Base-by-base conservation (phyloP, 2,329 filamentous ascomycete species). In the Botryosphaeria agaves region DNA sequence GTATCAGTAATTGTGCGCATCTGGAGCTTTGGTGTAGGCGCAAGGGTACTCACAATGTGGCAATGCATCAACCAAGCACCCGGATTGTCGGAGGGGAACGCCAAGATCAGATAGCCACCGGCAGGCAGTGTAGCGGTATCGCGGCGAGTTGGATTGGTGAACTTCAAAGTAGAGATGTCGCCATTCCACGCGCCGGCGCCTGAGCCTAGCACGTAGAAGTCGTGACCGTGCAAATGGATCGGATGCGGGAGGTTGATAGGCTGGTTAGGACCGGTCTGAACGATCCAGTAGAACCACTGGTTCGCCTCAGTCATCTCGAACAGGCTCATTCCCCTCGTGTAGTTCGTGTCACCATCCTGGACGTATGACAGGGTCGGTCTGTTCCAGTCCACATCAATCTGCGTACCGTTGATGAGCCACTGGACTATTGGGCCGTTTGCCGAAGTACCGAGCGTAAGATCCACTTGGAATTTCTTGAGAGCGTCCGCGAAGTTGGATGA, bases 11-110 rank as follows among this genome's bases (percentile, higher is more conserved):
- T 4, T 23, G 7, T 12, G 3, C 4, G 12, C 21, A 23, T 23
- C 21, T 23, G 9, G 7, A 7, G 21, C 3, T 23, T 7, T n/a
- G n/a, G n/a, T n/a, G n/a, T n/a, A n/a, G n/a, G n/a, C n/a, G n/a
- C n/a, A n/a, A n/a, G 4, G 8, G 12, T n/a, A 39, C 41, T 36
- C 30, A 42, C 52, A 33, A 57, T 55, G 40, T 58, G 55, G 32
- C 55, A 57, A 34, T 59, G 54, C 40, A 56, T 42, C 9, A 56
- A 38, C 56, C 56, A 60, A 2, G 53, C 47, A 5, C 56, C 56
- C 1, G 56, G 55, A 34, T 61, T 61, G 33, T 59, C 51, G 16
- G 48, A 51, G 33, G 47, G 39, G 36, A 56, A 58, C 12, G 55
- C 56, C 12, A 60, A 29, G 7, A 55, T 49, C 25, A 60, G 35